A percentile compares a stretch with the other conserved stretches of the same genome.
Conservation (phyloP, 768 basidiomycete species). For the Megacollybia marginata region DNA sequence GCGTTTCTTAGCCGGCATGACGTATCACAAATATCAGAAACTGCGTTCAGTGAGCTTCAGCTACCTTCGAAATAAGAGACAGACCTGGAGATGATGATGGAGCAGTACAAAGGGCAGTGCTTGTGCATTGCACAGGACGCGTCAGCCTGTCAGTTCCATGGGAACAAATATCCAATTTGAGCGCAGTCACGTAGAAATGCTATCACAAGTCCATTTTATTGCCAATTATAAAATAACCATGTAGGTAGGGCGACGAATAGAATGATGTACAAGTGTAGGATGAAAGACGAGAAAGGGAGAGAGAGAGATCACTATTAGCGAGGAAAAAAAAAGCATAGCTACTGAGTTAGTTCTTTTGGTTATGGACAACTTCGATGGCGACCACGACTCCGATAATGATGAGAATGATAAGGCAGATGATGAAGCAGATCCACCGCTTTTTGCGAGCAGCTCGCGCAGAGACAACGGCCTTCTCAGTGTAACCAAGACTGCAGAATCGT, state of each 20-base stretch:
- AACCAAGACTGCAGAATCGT: conserved; percentile 46
- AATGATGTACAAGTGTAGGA: too few relatives aligned
- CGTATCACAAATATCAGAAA: neutral
- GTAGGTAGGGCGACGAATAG: too few relatives aligned
- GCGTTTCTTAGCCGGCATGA: conserved; percentile 82
- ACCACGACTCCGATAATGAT: conserved; percentile 60
- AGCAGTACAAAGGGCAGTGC: too few relatives aligned
- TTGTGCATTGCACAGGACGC: too few relatives aligned
- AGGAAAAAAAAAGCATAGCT: neutral
- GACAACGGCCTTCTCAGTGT: conserved; percentile 81
- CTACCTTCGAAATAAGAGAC: too few relatives aligned
- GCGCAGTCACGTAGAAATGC: too few relatives aligned
- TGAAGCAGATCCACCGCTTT: conserved; percentile 97
- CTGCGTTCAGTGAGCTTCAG: too few relatives aligned
- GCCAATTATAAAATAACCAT: too few relatives aligned
- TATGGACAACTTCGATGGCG: conserved; percentile 45
- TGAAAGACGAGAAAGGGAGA: neutral
- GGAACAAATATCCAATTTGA: too few relatives aligned
- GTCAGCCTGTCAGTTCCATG: too few relatives aligned
- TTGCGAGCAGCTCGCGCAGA: conserved; percentile 86
- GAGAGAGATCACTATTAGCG: neutral
- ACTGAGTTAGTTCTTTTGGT: conserved; percentile 19
- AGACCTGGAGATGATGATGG: too few relatives aligned
- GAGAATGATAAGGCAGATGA: conserved; percentile 58
- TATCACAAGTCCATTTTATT: too few relatives aligned